phyloP scores from a whole-genome alignment of 257 asterid species.

The Ballota nigra region DNA sequence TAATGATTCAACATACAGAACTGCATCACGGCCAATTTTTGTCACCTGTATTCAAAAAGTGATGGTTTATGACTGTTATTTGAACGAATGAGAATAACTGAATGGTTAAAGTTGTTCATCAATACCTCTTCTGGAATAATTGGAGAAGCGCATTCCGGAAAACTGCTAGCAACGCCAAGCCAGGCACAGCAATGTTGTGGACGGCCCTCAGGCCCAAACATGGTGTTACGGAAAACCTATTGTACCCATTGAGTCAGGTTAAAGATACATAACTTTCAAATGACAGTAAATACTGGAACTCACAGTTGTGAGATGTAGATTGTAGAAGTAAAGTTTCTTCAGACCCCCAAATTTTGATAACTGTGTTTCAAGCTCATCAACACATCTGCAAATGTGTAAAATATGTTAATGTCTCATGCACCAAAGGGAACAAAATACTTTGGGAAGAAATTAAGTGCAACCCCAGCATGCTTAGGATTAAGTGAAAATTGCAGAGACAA shows the following conservation, averaged over 20 bases:
- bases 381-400: slow-evolving; percentile 64
- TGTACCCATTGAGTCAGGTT: slow-evolving; percentile 28
- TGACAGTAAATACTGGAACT: slow-evolving; percentile 33
- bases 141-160: slow-evolving; percentile 93
- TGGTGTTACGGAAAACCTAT: slow-evolving; percentile 95
- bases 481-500: neutral
- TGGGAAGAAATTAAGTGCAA: slow-evolving; percentile 8
- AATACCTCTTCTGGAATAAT: slow-evolving; percentile 94
- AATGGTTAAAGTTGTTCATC: slow-evolving; percentile 13
- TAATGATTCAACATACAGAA: slow-evolving; percentile 93
- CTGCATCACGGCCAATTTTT: slow-evolving; percentile 95
- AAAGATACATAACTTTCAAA: slow-evolving; percentile 18
- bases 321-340: slow-evolving; percentile 95
- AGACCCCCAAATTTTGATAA: slow-evolving; percentile 86
- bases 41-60: slow-evolving; percentile 58
- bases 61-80: slow-evolving; percentile 8
- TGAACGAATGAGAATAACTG: slow-evolving; percentile 21
- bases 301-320: slow-evolving; percentile 95
- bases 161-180: slow-evolving; percentile 99
- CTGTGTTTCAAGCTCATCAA: slow-evolving; percentile 95
- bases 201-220: slow-evolving; percentile 99
- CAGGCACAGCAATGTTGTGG: slow-evolving; percentile 99
- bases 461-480: slow-evolving; percentile 4
- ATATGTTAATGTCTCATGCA: slow-evolving; percentile 22
- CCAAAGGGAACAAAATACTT: slow-evolving; percentile 16